Evolutionary conservation across 1,139 yeast species (phyloP).

Genomic region (Candida glucosophila): DNA sequence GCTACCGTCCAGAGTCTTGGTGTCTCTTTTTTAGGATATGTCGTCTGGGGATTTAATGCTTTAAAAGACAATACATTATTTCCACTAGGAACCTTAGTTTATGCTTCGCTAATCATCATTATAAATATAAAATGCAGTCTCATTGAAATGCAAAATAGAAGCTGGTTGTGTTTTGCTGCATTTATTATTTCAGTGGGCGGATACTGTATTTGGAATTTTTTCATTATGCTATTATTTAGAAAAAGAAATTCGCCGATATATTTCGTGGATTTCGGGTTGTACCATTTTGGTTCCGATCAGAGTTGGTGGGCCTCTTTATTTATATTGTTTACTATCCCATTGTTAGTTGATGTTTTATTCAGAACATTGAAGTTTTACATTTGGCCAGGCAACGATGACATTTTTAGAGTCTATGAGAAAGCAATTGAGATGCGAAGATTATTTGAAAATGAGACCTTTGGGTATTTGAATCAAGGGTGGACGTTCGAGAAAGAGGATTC

Average conservation of each 20-base stretch:
- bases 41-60: slow-evolving; percentile 62
- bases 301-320: slow-evolving; percentile 82
- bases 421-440: slow-evolving; percentile 57
- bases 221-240: slow-evolving; percentile 63
- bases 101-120: slow-evolving; percentile 60
- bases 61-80: slow-evolving; percentile 65
- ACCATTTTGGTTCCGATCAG: slow-evolving; percentile 67
- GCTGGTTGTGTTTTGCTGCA: slow-evolving; percentile 63
- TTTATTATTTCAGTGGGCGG: slow-evolving; percentile 75
- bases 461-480: slow-evolving; percentile 80
- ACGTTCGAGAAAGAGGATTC: slow-evolving; percentile 38
- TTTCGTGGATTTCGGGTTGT: slow-evolving; percentile 63
- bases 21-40: slow-evolving; percentile 58
- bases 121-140: slow-evolving; percentile 75
- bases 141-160: slow-evolving; percentile 77
- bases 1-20: slow-evolving; percentile 71
- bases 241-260: slow-evolving; percentile 51
- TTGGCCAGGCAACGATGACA: slow-evolving; percentile 67
- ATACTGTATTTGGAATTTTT: slow-evolving; percentile 78
- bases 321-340: slow-evolving; percentile 45
- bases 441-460: slow-evolving; percentile 65
- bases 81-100: slow-evolving; percentile 73
- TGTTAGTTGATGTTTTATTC: slow-evolving; percentile 56
- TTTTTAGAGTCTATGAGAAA: slow-evolving; percentile 70
- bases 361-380: slow-evolving; percentile 50